Conservation (phyloP, 2,329 filamentous ascomycete species). For the Ophiostoma ips region DNA sequence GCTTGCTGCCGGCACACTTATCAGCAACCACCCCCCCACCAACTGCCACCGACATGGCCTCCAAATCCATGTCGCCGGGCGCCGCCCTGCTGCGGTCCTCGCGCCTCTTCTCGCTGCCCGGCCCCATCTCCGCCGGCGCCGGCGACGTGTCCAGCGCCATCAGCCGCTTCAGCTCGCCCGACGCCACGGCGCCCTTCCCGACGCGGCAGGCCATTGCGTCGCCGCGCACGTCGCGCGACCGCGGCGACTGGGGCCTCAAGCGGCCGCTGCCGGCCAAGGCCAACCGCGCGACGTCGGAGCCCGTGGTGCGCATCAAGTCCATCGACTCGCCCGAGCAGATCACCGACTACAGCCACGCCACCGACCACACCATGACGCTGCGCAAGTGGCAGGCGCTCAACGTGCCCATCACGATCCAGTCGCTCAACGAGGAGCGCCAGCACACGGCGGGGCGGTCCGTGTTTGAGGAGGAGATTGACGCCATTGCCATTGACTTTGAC, state of each 20-base stretch:
- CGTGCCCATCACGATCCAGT: slow-evolving; percentile 41
- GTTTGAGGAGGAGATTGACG: slow-evolving; percentile 44
- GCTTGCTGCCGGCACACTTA: neutral
- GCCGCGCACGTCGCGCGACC: slow-evolving; percentile 53
- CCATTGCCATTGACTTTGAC: slow-evolving; percentile 29
- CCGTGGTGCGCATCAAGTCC: slow-evolving; percentile 60
- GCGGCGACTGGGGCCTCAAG: slow-evolving; percentile 91
- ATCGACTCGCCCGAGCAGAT: slow-evolving; percentile 79
- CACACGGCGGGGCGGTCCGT: slow-evolving; percentile 32
- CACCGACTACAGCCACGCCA: slow-evolving; percentile 74
- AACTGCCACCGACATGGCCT: slow-evolving; percentile 21
- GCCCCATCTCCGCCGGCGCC: slow-evolving; percentile 51
- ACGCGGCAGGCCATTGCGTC: slow-evolving; percentile 72
- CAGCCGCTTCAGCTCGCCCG: slow-evolving; percentile 40
- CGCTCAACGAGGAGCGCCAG: slow-evolving; percentile 13
- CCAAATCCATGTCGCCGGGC: slow-evolving; percentile 39
- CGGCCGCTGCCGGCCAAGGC: slow-evolving; percentile 64
- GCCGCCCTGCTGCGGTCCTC: slow-evolving; percentile 67
- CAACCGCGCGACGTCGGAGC: slow-evolving; percentile 57
- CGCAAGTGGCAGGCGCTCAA: slow-evolving; percentile 77
- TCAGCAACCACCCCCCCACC: too few species aligned
- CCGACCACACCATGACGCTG: slow-evolving; percentile 67
- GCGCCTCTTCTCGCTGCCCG: slow-evolving; percentile 77
- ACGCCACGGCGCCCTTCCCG: slow-evolving; percentile 65
- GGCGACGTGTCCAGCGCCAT: slow-evolving; percentile 33